phyloP scores from a whole-genome alignment of 1,284 basidiomycete genomes.

The Exobasidium cylindrosporum region DNA sequence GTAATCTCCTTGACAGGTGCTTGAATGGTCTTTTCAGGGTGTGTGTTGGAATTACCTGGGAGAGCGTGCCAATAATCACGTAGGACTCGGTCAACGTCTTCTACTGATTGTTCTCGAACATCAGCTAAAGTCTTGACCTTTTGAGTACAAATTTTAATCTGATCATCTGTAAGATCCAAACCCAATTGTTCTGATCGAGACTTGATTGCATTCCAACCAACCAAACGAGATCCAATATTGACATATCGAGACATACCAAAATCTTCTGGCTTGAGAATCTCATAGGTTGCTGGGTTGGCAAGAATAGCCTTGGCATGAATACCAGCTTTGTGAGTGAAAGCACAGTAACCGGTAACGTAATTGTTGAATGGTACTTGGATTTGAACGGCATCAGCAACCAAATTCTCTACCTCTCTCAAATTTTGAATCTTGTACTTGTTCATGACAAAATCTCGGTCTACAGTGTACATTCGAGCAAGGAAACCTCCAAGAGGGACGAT shows the following conservation, averaged over 20 bases:
- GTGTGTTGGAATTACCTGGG: conserved; percentile 7
- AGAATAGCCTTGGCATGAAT: conserved; percentile 99
- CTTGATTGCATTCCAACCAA: conserved; percentile 99
- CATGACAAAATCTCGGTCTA: conserved; percentile 95
- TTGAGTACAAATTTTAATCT: conserved; percentile 89
- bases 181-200: conserved; percentile 96
- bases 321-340: conserved; percentile 99
- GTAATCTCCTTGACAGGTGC: neutral
- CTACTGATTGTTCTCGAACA: conserved; percentile 96
- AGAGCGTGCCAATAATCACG: conserved; percentile 62
- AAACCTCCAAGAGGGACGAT: conserved; percentile 97
- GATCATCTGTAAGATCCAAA: conserved; percentile 76
- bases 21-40: neutral
- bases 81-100: conserved; percentile 94
- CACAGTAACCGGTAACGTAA: conserved; percentile 84
- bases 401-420: conserved; percentile 97
- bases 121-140: conserved; percentile 99
- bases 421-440: conserved; percentile 96
- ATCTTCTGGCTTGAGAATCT: conserved; percentile 66
- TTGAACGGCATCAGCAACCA: conserved; percentile 97
- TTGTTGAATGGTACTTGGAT: conserved; percentile 98
- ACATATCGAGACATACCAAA: conserved; percentile 97
- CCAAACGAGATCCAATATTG: conserved; percentile 94
- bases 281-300: conserved; percentile 96
- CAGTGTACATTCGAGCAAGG: conserved; percentile 83